These are phyloP conservation scores for Marasmius sp. DNA, from an alignment of 1,284 basidiomycete species.

Conservation along the genomic window DNA sequence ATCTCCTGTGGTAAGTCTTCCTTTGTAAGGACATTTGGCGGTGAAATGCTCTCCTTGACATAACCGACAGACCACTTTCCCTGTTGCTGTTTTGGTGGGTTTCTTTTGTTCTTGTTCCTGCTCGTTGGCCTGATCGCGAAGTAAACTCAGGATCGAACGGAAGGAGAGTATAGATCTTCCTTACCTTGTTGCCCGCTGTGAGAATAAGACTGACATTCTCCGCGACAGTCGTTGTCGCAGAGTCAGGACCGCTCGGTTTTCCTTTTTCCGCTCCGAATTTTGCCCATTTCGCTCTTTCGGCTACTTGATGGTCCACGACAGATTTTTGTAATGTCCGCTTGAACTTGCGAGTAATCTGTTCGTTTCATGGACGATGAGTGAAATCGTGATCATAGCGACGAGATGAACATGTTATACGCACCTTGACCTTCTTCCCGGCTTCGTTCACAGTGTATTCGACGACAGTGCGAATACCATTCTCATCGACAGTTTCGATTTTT, in stretches of 20 bases:
- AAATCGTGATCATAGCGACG: neutral
- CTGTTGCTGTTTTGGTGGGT: slow-evolving; percentile 71
- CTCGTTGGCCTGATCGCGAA: slow-evolving; percentile 46
- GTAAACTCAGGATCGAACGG: neutral
- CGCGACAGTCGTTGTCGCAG: slow-evolving; percentile 93
- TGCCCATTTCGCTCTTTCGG: slow-evolving; percentile 89
- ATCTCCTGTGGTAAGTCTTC: slow-evolving; percentile 71
- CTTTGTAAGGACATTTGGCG: slow-evolving; percentile 97
- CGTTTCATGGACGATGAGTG: neutral
- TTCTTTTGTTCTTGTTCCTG: slow-evolving; percentile 76
- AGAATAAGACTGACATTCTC: slow-evolving; percentile 89
- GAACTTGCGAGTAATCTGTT: slow-evolving; percentile 82
- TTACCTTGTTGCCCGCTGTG: slow-evolving; percentile 82
- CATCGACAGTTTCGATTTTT: slow-evolving; percentile 67
- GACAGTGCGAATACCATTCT: slow-evolving; percentile 87
- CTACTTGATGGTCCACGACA: slow-evolving; percentile 92
- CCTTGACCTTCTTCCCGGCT: slow-evolving; percentile 95
- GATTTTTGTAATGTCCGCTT: slow-evolving; percentile 89
- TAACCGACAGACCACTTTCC: slow-evolving; percentile 90
- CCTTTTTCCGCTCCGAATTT: slow-evolving; percentile 96
- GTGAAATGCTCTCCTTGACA: slow-evolving; percentile 99
- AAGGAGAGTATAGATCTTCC: slow-evolving; percentile 10
- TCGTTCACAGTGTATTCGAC: slow-evolving; percentile 88
- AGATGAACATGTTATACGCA: slow-evolving; percentile 30
- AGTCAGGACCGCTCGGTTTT: slow-evolving; percentile 86